Evolutionary conservation across 345 rosid species (phyloP).

Genomic region (Gossypium arboreum): DNA sequence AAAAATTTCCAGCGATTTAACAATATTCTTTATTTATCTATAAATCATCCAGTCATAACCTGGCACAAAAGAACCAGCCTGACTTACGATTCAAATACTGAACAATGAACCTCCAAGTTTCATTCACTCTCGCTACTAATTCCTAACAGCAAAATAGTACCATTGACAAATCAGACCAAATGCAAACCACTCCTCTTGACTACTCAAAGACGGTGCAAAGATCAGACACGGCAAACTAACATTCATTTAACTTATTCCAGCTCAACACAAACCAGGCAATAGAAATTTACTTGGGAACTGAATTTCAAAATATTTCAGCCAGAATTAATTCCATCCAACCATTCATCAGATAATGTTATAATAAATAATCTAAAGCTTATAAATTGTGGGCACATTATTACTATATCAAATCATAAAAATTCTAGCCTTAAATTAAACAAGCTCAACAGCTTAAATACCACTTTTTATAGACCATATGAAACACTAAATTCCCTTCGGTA

Average conservation of each 20-base stretch:
- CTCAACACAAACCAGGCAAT: background rate
- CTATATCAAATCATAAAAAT: background rate
- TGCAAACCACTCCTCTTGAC: background rate
- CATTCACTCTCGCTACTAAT: background rate
- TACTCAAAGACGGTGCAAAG: background rate
- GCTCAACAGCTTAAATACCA: background rate
- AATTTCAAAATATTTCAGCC: background rate
- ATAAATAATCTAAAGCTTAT: background rate
- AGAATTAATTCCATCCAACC: background rate
- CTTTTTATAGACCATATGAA: background rate
- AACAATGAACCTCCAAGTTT: background rate
- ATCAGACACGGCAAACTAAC: background rate
- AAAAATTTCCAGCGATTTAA: background rate
- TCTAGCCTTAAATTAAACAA: background rate
- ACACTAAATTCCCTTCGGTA: background rate
- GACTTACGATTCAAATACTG: background rate
- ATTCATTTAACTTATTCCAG: background rate
- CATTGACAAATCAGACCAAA: background rate
- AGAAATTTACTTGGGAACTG: background rate
- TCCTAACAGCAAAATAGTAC: background rate
- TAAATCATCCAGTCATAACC: background rate
- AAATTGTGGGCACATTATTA: background rate
- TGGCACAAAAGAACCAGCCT: background rate
- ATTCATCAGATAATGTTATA: background rate
- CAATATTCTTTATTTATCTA: background rate